These are phyloP conservation scores for Globisporangium mamillatum DNA, from an alignment of 352 stramenopile species.

Conservation along the genomic window DNA sequence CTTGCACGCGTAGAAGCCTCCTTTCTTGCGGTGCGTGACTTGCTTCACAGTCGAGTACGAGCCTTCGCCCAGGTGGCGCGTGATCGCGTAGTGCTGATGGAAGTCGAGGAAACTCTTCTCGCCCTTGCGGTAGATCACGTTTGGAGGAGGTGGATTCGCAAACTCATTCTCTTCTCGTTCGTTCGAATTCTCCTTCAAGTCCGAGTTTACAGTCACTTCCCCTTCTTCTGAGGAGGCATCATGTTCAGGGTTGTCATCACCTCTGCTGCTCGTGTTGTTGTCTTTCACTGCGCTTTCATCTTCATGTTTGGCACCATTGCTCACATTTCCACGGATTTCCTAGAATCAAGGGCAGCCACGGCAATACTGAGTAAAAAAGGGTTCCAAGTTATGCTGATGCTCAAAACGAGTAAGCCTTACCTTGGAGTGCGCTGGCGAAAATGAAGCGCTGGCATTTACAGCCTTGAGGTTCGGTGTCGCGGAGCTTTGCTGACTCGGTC, in stretches of 20 bases:
- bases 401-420: not conserved
- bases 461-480: not conserved
- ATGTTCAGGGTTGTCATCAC: not conserved
- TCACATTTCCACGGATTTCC: not conserved
- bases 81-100: constrained; percentile 80
- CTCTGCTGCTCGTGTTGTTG: not conserved
- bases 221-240: not conserved
- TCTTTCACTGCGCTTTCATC: not conserved
- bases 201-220: not conserved
- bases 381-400: not conserved
- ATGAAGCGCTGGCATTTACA: not conserved
- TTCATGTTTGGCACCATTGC: not conserved
- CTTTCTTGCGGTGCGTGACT: constrained; percentile 78
- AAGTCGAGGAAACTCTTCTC: constrained; percentile 85
- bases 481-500: constrained; percentile 10
- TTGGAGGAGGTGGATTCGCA: constrained; percentile 16
- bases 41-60: constrained; percentile 89
- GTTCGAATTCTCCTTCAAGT: constrained; percentile 3
- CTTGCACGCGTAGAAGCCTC: constrained; percentile 74
- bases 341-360: not conserved
- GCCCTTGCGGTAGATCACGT: constrained; percentile 60
- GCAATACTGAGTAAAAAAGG: not conserved
- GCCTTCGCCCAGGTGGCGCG: constrained; percentile 74
- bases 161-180: not conserved
- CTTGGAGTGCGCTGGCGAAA: constrained; percentile 1